Evolutionary conservation across 352 stramenopile genomes (phyloP).

Genomic region (Lagenidium sp.): DNA sequence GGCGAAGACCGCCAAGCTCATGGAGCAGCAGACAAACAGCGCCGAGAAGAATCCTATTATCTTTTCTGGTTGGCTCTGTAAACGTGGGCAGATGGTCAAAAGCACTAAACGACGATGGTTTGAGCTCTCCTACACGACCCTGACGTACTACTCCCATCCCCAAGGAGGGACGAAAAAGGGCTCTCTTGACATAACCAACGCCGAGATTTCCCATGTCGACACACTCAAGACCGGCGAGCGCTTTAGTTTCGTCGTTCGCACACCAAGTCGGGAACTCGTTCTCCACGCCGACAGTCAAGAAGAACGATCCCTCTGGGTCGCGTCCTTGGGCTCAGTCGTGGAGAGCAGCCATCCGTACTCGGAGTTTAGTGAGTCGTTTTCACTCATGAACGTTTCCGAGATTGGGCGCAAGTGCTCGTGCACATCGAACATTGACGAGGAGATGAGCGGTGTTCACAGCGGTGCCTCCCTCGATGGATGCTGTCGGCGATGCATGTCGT

Average conservation of each 20-base stretch:
- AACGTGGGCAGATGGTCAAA: constrained; percentile 78
- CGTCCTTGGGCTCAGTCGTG: constrained; percentile 52
- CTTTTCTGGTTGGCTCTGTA: constrained; percentile 77
- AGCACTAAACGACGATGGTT: constrained; percentile 85
- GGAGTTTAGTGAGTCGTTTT: constrained; percentile 11
- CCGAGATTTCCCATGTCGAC: constrained; percentile 51
- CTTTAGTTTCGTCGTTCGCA: constrained; percentile 74
- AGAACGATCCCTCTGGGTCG: constrained; percentile 71
- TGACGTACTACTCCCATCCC: constrained; percentile 75
- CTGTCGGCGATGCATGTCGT: constrained; percentile 64
- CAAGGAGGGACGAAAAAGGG: constrained; percentile 69
- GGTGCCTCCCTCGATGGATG: constrained; percentile 29
- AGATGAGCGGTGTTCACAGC: constrained; percentile 12
- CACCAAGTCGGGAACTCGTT: constrained; percentile 42
- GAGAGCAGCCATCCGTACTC: constrained; percentile 14
- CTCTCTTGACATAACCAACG: constrained; percentile 46
- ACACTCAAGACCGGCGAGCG: constrained; percentile 75
- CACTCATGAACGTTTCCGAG: constrained; percentile 13
- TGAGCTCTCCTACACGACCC: constrained; percentile 52
- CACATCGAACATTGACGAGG: constrained; percentile 13
- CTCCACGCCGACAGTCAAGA: constrained; percentile 83
- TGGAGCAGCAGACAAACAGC: constrained; percentile 42
- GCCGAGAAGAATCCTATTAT: constrained; percentile 43
- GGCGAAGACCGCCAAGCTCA: constrained; percentile 41
- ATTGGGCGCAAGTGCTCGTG: constrained; percentile 58